Percentiles rank a stretch among this genome's conserved stretches.
These are phyloP conservation scores for Aspergillus puulaauensis DNA, from an alignment of 2,329 filamentous ascomycete species.

Conservation along the genomic window DNA sequence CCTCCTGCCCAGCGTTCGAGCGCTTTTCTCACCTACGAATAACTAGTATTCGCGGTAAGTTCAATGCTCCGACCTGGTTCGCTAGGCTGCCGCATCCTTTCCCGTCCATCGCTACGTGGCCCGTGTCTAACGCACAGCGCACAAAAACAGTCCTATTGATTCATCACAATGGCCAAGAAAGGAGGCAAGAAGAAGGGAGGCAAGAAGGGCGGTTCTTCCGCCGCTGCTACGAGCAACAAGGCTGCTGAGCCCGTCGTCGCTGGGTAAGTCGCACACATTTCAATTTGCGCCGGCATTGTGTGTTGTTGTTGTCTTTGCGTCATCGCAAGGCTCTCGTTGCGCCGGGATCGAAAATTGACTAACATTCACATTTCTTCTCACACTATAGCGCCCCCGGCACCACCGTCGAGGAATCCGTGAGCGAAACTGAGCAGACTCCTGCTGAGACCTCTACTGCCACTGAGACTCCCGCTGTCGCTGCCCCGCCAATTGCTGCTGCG, in stretches of 20 bases:
- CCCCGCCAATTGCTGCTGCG: constrained; percentile 12
- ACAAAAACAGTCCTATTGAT: constrained; percentile 3
- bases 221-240: constrained; percentile 23
- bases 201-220: constrained; percentile 26
- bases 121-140: constrained; percentile 9
- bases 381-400: constrained; percentile 3
- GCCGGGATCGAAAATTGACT: background rate
- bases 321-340: background rate
- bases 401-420: constrained; percentile 16
- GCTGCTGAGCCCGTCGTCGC: constrained; percentile 28
- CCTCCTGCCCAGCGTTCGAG: background rate
- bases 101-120: constrained; percentile 14
- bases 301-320: constrained; percentile 6
- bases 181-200: constrained; percentile 34
- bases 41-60: constrained; percentile 13
- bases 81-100: background rate
- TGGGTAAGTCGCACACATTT: constrained; percentile 28
- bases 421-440: constrained; percentile 17
- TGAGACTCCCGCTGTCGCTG: background rate
- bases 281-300: background rate
- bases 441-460: constrained; percentile 17
- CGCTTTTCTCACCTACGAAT: constrained; percentile 3
- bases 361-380: background rate
- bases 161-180: constrained; percentile 34
- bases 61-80: constrained; percentile 1